These are phyloP conservation scores for Boeremia lycopersici DNA, from an alignment of 2,329 filamentous ascomycete genomes.

Conservation along the genomic window DNA sequence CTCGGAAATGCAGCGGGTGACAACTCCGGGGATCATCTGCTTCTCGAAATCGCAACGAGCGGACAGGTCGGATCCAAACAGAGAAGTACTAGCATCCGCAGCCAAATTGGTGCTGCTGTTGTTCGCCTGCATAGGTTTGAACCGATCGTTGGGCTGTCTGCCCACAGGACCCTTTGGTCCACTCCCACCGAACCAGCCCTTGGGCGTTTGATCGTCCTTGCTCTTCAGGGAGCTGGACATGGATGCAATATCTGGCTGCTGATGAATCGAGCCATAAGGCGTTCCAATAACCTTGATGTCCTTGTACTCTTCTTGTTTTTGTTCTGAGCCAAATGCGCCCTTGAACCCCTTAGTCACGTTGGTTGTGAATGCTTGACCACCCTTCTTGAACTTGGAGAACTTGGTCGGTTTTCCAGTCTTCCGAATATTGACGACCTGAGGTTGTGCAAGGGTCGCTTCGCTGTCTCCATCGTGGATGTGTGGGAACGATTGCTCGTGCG, in stretches of 20 bases:
- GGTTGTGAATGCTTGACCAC: constrained; percentile 89
- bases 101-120: constrained; percentile 52
- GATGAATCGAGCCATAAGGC: constrained; percentile 46
- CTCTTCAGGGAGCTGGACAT: constrained; percentile 37
- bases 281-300: constrained; percentile 59
- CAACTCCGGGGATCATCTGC: constrained; percentile 85
- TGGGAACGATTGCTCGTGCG: constrained; percentile 48
- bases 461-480: constrained; percentile 66
- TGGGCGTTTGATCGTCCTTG: constrained; percentile 34
- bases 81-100: constrained; percentile 50
- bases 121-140: constrained; percentile 47
- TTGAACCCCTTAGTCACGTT: constrained; percentile 94
- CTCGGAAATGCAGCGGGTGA: constrained; percentile 93
- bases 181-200: constrained; percentile 42
- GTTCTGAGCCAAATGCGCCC: constrained; percentile 74
- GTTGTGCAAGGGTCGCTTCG: constrained; percentile 68
- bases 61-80: constrained; percentile 89
- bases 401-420: constrained; percentile 89
- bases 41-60: constrained; percentile 88
- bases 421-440: constrained; percentile 93
- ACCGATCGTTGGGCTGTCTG: constrained; percentile 26
- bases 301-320: constrained; percentile 62
- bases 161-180: constrained; percentile 26
- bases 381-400: constrained; percentile 99
- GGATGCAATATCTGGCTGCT: constrained; percentile 41